phyloP scores from a whole-genome alignment of 148 eudicot genomes.

The Fagopyrum tataricum region DNA sequence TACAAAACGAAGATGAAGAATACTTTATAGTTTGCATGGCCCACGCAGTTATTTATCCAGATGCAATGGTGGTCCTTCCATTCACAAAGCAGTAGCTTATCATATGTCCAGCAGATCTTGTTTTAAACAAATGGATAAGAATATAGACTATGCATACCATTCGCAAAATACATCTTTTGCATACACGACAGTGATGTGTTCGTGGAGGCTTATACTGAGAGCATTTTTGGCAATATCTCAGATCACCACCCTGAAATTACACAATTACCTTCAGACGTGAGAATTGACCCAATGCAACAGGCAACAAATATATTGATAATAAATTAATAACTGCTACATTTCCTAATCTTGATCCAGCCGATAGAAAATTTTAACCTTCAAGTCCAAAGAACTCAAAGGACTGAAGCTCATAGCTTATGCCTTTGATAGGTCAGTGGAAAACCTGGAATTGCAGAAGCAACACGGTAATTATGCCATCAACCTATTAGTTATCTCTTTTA shows the following conservation, averaged over 20 bases:
- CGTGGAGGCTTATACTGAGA: constrained; percentile 94
- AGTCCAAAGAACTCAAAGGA: not conserved
- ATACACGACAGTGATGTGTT: constrained; percentile 95
- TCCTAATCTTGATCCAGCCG: not conserved
- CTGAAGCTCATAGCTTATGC: not conserved
- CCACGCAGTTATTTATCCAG: constrained; percentile 97
- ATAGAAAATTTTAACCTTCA: not conserved
- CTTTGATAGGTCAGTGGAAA: not conserved
- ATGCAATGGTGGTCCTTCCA: constrained; percentile 96
- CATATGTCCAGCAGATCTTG: constrained; percentile 15
- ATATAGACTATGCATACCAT: constrained; percentile 53
- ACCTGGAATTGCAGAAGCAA: not conserved
- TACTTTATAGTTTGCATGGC: constrained; percentile 88
- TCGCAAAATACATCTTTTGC: constrained; percentile 83
- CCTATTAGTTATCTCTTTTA: not conserved
- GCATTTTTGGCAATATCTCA: constrained; percentile 96
- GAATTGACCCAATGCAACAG: not conserved
- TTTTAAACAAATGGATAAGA: constrained; percentile 14
- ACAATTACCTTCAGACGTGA: constrained; percentile 7
- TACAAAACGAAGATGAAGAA: constrained; percentile 76
- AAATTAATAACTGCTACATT: not conserved
- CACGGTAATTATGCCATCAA: not conserved
- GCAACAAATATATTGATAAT: not conserved
- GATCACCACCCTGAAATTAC: constrained; percentile 74
- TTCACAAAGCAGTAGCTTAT: constrained; percentile 28